Percentiles rank a stretch among this genome's conserved stretches.
These are phyloP conservation scores for Bullera alba DNA, from an alignment of 768 basidiomycete genomes.

Conservation along the genomic window DNA sequence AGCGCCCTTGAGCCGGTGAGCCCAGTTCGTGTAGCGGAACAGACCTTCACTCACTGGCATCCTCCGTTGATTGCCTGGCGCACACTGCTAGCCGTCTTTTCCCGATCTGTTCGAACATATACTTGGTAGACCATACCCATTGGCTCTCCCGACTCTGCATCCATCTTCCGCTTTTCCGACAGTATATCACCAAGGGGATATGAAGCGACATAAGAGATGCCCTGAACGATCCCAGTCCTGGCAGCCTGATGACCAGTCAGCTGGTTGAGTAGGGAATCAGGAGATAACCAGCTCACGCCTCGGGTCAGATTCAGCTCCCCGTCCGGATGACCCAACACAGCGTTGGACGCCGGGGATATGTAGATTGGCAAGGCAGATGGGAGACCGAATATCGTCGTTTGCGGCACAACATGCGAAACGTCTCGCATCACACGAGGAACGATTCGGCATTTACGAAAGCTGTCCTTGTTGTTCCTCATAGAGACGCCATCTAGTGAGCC, in stretches of 20 bases:
- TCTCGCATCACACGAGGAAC: conserved; percentile 44
- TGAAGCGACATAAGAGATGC: conserved; percentile 43
- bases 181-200: conserved; percentile 45
- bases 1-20: conserved; percentile 57
- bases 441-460: conserved; percentile 40
- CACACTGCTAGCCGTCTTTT: conserved; percentile 61
- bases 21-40: not conserved
- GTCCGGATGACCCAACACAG: conserved; percentile 66
- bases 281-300: conserved; percentile 23
- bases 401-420: conserved; percentile 38
- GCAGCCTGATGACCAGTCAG: conserved; percentile 40
- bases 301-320: conserved; percentile 52
- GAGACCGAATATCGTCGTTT: conserved; percentile 44
- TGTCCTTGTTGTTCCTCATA: conserved; percentile 16
- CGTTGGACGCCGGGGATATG: conserved; percentile 48
- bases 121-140: conserved; percentile 50
- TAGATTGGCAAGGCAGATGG: conserved; percentile 46
- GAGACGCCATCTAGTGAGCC: conserved; percentile 23
- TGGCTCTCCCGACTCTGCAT: conserved; percentile 23
- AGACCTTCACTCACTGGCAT: conserved; percentile 47
- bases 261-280: not conserved
- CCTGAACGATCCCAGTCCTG: conserved; percentile 42
- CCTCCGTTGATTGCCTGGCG: conserved; percentile 66
- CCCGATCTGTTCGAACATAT: conserved; percentile 67
- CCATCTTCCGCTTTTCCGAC: conserved; percentile 39